Base-by-base conservation (phyloP, 2,329 filamentous ascomycete genomes). In the Microcyclospora tardicrescens region DNA sequence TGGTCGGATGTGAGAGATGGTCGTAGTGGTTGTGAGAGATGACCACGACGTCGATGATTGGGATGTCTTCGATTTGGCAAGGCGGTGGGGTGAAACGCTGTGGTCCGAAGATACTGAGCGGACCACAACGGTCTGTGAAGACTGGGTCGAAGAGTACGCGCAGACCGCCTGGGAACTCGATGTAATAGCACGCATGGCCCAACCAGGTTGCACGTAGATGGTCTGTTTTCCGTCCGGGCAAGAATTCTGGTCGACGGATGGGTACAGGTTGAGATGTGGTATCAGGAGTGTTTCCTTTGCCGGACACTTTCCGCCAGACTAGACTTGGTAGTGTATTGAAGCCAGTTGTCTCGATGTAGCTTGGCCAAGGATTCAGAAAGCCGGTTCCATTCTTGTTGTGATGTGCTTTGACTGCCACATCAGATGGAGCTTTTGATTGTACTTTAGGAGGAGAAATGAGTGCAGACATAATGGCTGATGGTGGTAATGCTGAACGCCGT, bases 11-110 rank as follows among this genome's bases (percentile, higher is more conserved):
- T 1, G 82, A 89, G 10, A 96, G 67, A 56, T 95, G 89, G 61
- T 95, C 89, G 59, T 95, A 95, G 63, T 95, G 89, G 51, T 79
- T 86, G 62, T 95, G 87, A 13, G 79, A 84, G 49, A 94, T 93
- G 38, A 91, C 56, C 2, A 70, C 81, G 19, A 78, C 75, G 52
- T 91, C 83, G 33, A 87, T 72, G 40, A 71, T 62, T 8, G 87
- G 87, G 3, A 95, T 72, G 47, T 93, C 84, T 36, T 73, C 69
- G 45, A 93, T 73, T 39, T 78, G 61, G 59, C 86, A 94, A 0
- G 89, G 84, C 41, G 71, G 69, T 15, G 77, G 69, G 0, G 87
- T 93, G 61, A 75, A 94, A 36, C 89, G 72, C 61, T 82, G 83
- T 2, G 87, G 81, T 0, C 77, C 77, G 40, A 82, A 54, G 48